Evolutionary conservation across 495 filamentous ascomycete genomes (phyloP).

Genomic region (Tirmania nivea): DNA sequence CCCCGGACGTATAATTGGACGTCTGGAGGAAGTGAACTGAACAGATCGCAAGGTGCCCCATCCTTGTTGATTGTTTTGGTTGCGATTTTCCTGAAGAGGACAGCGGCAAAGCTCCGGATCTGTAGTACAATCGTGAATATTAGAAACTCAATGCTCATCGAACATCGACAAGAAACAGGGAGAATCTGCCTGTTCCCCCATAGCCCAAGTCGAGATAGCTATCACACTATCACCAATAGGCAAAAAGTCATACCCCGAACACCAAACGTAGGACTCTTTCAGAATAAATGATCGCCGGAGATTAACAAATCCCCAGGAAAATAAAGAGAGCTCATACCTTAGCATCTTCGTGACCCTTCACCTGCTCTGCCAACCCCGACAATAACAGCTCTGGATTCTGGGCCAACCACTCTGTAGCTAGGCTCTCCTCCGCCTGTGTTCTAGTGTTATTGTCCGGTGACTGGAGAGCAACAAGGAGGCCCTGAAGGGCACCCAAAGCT

Average conservation of each 20-base stretch:
- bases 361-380: slow-evolving; percentile 86
- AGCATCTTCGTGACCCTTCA: slow-evolving; percentile 45
- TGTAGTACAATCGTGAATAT: not conserved
- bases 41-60: slow-evolving; percentile 57
- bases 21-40: slow-evolving; percentile 47
- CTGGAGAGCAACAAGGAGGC: slow-evolving; percentile 67
- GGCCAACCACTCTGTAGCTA: slow-evolving; percentile 72
- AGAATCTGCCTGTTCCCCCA: not conserved
- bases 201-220: not conserved
- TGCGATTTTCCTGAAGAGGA: slow-evolving; percentile 84
- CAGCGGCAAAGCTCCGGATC: slow-evolving; percentile 43
- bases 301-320: too few species aligned
- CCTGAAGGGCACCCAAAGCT: slow-evolving; percentile 55
- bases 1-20: slow-evolving; percentile 56
- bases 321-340: slow-evolving; percentile 31
- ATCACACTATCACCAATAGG: slow-evolving; percentile 1
- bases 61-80: slow-evolving; percentile 51
- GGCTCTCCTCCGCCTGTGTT: slow-evolving; percentile 64
- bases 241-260: slow-evolving; percentile 2
- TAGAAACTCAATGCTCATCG: too few species aligned
- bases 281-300: not conserved
- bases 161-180: too few species aligned
- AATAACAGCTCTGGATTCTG: slow-evolving; percentile 63
- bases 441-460: slow-evolving; percentile 76
- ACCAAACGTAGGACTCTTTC: too few species aligned